These are phyloP conservation scores for Phytophthora chlamydospora DNA, from an alignment of 352 stramenopile genomes.

Conservation along the genomic window DNA sequence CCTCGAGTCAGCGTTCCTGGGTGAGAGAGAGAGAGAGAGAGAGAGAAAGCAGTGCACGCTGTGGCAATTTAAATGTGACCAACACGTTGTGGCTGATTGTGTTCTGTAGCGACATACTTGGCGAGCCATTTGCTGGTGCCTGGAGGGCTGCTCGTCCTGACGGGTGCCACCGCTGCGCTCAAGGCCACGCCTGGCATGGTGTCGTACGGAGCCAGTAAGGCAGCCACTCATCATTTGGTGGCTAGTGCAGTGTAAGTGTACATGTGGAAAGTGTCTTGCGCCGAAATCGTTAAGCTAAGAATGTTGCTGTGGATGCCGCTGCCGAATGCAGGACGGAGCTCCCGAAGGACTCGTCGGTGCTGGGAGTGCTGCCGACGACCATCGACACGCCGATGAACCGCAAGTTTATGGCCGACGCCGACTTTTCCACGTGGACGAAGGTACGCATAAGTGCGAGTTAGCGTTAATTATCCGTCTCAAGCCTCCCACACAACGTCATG, in stretches of 20 bases:
- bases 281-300: neutral
- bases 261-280: neutral
- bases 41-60: neutral
- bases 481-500: slow-evolving; percentile 1
- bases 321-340: slow-evolving; percentile 52
- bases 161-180: slow-evolving; percentile 79
- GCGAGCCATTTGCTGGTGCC: slow-evolving; percentile 67
- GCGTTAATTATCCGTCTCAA: neutral
- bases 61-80: neutral
- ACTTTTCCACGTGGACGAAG: slow-evolving; percentile 87
- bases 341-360: slow-evolving; percentile 50
- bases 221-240: slow-evolving; percentile 89
- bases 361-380: slow-evolving; percentile 77
- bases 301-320: slow-evolving; percentile 2
- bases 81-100: slow-evolving; percentile 5
- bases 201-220: slow-evolving; percentile 90
- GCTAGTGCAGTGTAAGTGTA: slow-evolving; percentile 79
- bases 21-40: slow-evolving; percentile 29
- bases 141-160: slow-evolving; percentile 82
- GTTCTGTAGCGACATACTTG: slow-evolving; percentile 73
- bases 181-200: slow-evolving; percentile 84
- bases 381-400: slow-evolving; percentile 92
- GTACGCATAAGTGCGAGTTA: slow-evolving; percentile 27
- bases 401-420: slow-evolving; percentile 85
- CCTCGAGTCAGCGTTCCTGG: slow-evolving; percentile 77